Percentiles rank a stretch among this genome's conserved stretches.
These are phyloP conservation scores for Claviceps capensis DNA, from an alignment of 2,329 filamentous ascomycete species.

Conservation along the genomic window DNA sequence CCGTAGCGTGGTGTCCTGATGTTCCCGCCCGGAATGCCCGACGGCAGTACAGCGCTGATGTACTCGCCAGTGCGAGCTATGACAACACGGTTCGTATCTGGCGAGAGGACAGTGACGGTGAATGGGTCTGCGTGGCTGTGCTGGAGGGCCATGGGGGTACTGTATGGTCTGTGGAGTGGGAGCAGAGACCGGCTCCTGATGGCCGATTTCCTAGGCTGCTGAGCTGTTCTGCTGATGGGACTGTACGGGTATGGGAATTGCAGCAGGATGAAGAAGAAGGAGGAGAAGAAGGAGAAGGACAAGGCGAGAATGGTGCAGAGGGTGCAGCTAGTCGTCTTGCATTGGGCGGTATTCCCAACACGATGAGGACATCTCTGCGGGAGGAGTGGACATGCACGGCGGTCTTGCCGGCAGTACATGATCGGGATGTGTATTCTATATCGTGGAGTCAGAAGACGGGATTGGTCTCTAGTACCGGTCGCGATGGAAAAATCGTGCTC, in stretches of 20 bases:
- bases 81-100: conserved; percentile 84
- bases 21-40: conserved; percentile 33
- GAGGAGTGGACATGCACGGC: conserved; percentile 77
- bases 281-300: conserved; percentile 30
- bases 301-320: conserved; percentile 10
- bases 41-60: conserved; percentile 45
- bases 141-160: conserved; percentile 72
- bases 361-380: conserved; percentile 63
- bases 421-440: conserved; percentile 70
- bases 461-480: conserved; percentile 73
- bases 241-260: conserved; percentile 66
- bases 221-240: conserved; percentile 75
- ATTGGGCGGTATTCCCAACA: conserved; percentile 65
- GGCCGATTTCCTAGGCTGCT: conserved; percentile 48
- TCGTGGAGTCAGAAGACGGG: conserved; percentile 71
- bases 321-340: conserved; percentile 22
- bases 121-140: conserved; percentile 82
- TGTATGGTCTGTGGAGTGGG: conserved; percentile 80
- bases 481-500: conserved; percentile 68
- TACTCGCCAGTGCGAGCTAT: conserved; percentile 84
- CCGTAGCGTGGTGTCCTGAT: conserved; percentile 78
- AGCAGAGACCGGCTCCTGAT: conserved; percentile 25
- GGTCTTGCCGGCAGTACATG: conserved; percentile 61
- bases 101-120: conserved; percentile 74
- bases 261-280: conserved; percentile 38